A percentile compares a stretch with the other conserved stretches of the same genome.
phyloP scores from a whole-genome alignment of 129 eudicot species.

The Tagetes erecta region DNA sequence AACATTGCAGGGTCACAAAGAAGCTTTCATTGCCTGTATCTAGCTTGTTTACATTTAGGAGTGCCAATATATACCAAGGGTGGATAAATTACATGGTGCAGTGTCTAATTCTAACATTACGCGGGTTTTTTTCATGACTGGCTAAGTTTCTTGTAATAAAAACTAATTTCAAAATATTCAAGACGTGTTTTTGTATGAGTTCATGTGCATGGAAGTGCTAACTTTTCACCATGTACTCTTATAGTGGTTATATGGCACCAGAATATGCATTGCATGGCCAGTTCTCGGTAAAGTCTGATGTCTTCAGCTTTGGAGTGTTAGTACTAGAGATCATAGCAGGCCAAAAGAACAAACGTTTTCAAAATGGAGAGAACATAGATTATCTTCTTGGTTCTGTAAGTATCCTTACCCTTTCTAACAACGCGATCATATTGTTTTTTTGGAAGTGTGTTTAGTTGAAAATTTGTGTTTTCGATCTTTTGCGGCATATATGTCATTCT shows the following conservation, averaged over 20 bases:
- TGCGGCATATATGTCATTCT: background rate
- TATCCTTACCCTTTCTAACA: background rate
- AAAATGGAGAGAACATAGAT: background rate
- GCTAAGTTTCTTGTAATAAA: background rate
- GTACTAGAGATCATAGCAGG: constrained; percentile 25
- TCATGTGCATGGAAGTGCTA: background rate
- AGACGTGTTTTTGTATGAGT: background rate
- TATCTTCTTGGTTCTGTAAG: background rate
- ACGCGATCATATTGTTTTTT: background rate
- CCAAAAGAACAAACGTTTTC: constrained; percentile 3
- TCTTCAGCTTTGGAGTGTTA: constrained; percentile 36
- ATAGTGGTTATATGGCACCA: background rate
- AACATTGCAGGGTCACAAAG: background rate
- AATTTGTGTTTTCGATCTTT: background rate
- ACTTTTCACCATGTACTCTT: background rate
- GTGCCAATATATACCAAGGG: background rate
- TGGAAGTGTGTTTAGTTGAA: background rate
- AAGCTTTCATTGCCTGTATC: background rate
- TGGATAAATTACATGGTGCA: background rate
- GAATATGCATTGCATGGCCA: background rate
- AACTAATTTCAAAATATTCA: background rate
- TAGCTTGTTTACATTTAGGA: background rate
- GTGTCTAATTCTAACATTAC: background rate
- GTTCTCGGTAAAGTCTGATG: constrained; percentile 30
- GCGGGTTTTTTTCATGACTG: background rate